phyloP scores from a whole-genome alignment of 2,329 filamentous ascomycete genomes.

The Claviceps citrina region DNA sequence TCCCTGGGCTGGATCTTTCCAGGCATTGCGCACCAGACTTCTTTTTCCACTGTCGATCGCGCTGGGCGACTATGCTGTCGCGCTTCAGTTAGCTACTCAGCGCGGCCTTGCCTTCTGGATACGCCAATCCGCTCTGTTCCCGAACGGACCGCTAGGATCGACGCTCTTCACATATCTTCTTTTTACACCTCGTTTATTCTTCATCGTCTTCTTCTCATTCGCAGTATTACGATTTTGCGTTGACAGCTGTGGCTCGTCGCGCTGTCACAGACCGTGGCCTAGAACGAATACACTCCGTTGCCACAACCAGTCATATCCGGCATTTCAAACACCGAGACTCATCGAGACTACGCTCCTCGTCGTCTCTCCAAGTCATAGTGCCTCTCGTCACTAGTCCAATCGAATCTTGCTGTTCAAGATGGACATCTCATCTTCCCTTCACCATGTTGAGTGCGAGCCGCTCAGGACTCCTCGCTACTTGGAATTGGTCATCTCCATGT shows the following conservation, averaged over 20 bases:
- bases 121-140: background rate
- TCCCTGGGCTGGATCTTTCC: background rate
- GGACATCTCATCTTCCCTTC: background rate
- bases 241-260: background rate
- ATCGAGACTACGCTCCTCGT: background rate
- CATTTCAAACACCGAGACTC: background rate
- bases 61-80: slow-evolving; percentile 1
- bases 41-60: background rate
- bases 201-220: background rate
- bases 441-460: slow-evolving; percentile 27
- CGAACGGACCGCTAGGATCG: background rate
- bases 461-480: slow-evolving; percentile 37
- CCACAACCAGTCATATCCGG: background rate
- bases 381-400: background rate
- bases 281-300: background rate
- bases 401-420: background rate
- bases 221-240: background rate
- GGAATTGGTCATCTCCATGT: slow-evolving; percentile 43
- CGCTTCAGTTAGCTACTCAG: background rate
- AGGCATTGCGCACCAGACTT: background rate
- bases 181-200: no score
- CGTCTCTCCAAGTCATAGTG: background rate
- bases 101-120: background rate
- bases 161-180: background rate
- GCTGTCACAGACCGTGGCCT: background rate